phyloP scores from a whole-genome alignment of 2,329 filamentous ascomycete species.

The Cadophora luteo-olivacea region DNA sequence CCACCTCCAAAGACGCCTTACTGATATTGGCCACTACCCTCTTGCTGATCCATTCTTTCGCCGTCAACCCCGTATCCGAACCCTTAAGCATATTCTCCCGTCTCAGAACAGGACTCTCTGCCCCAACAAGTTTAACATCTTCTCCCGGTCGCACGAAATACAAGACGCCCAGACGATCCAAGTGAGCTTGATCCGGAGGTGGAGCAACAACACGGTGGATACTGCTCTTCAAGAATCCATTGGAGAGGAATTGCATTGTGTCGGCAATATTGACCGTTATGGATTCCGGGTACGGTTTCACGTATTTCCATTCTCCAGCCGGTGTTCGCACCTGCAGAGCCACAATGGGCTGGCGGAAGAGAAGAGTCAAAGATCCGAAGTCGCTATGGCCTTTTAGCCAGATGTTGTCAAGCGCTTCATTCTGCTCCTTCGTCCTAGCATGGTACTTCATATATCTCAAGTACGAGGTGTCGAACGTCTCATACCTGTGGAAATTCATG shows the following conservation, averaged over 20 bases:
- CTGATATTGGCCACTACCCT: too few species aligned
- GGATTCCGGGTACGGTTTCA: slow-evolving; percentile 55
- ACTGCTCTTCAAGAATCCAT: slow-evolving; percentile 53
- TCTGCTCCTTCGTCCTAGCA: slow-evolving; percentile 55
- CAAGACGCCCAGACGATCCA: slow-evolving; percentile 52
- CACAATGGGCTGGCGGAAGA: slow-evolving; percentile 65
- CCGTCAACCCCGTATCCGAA: too few species aligned
- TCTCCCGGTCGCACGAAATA: slow-evolving; percentile 51
- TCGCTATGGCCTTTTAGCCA: slow-evolving; percentile 61
- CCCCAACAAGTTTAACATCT: slow-evolving; percentile 14
- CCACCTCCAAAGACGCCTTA: too few species aligned
- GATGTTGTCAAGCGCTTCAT: slow-evolving; percentile 51
- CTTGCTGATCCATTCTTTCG: too few species aligned
- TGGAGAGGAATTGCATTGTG: slow-evolving; percentile 55
- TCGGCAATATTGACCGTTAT: slow-evolving; percentile 60
- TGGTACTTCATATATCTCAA: slow-evolving; percentile 68
- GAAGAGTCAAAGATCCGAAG: slow-evolving; percentile 60
- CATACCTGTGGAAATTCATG: slow-evolving; percentile 61
- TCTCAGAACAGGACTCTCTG: too few species aligned
- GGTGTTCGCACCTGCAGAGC: slow-evolving; percentile 61
- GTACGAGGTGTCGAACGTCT: slow-evolving; percentile 64
- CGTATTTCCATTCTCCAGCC: slow-evolving; percentile 57
- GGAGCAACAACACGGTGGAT: slow-evolving; percentile 49
- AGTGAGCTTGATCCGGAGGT: slow-evolving; percentile 46
- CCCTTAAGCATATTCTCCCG: too few species aligned